Base-by-base conservation (phyloP, 768 basidiomycete species). In the Boletus reticulatus region DNA sequence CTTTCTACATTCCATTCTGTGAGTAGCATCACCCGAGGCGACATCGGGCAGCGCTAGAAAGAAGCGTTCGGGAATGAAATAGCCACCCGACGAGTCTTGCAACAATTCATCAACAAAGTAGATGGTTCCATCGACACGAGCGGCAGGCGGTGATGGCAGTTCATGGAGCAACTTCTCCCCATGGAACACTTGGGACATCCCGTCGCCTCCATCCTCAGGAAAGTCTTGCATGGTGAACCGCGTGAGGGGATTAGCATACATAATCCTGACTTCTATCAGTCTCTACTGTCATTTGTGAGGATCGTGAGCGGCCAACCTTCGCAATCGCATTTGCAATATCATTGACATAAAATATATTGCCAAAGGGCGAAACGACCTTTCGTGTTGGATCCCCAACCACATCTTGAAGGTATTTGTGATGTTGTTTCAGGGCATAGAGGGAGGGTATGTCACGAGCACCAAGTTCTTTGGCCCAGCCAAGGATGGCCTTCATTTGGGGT, bases 381-480 rank as follows among this genome's bases (percentile, higher is more conserved):
- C n/a, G 2, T 20, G 41, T 42, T 6, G 20, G 20, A 12, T 42
- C 41, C n/a, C 41, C 20, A 12, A 42, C 41, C 20, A 42, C 8
- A 4, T 42, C 20, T 42, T 22, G n/a, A 12, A 42, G 11, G 4
- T 42, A n/a, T 12, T 42, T 42, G 4, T 41, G 13, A 41, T 41
- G 16, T 20, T 9, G 16, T 19, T 41, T 12, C 20, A 22, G 20
- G 10, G 57, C 44, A 34, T 72, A 62, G 14, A 69, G 45, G 0
- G 59, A 65, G 1, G 71, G 73, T 2, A 74, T 63, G 24, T 65
- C 60, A 13, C 36, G 48, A 8, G 69, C 72, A 0, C 71, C 62
- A 17, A 75, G 45, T 0, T 57, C 62, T 31, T 59, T 67, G 6
- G 65, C 72, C 70, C 68, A 74, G 0, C 42, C 38, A 3, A 74